Percentiles rank a stretch among this genome's conserved stretches.
Evolutionary conservation across 2,329 filamentous ascomycete species (phyloP).

Genomic region (Arachnopeziza araneosa): DNA sequence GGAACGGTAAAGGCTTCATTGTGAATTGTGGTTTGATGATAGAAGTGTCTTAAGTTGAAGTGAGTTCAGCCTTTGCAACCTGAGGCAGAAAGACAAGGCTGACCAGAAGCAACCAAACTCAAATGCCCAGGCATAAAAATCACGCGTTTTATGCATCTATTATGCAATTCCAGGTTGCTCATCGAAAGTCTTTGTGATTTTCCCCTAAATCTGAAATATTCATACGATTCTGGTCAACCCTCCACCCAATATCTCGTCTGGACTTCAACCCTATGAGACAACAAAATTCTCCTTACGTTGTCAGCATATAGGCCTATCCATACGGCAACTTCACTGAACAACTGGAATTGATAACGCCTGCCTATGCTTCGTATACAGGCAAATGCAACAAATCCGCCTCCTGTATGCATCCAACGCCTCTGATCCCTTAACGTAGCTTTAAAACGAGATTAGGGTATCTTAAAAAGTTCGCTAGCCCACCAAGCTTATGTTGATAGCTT

Average conservation of each 20-base stretch:
- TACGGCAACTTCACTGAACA: not conserved
- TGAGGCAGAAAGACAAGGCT: constrained; percentile 10
- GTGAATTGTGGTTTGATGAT: not conserved
- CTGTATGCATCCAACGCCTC: constrained; percentile 14
- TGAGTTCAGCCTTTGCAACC: constrained; percentile 5
- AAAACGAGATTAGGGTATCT: constrained; percentile 18
- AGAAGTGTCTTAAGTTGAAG: not conserved
- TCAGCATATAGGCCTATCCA: not conserved
- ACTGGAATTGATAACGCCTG: not conserved
- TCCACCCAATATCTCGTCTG: not conserved
- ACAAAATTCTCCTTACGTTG: not conserved
- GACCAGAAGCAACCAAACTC: not conserved
- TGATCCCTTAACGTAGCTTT: constrained; percentile 11
- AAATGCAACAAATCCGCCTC: not conserved
- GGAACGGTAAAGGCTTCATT: constrained; percentile 35
- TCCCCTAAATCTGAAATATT: no score
- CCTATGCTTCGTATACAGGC: not conserved
- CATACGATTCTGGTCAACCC: no score
- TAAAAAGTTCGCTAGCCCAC: constrained; percentile 1
- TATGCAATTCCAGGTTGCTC: no score
- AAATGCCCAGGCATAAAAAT: not conserved
- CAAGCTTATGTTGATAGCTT: constrained; percentile 3
- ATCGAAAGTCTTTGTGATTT: no score
- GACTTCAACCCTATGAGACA: not conserved
- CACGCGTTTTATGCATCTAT: no score